Conservation (phyloP, 192 early-diverging fungal genomes). For the Chytriomyces confervae region DNA sequence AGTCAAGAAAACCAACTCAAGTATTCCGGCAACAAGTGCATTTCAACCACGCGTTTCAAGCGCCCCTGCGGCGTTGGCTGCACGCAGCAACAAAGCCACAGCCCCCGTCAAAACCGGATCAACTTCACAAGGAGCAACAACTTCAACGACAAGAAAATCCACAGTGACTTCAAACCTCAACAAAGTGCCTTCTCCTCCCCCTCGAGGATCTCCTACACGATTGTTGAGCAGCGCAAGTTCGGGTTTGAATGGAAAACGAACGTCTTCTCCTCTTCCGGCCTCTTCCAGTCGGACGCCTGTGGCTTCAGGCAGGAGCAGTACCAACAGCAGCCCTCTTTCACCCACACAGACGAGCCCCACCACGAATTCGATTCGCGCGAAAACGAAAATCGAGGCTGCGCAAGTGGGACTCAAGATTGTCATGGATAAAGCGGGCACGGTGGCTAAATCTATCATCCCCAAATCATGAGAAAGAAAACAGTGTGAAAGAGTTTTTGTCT, state of each 20-base stretch:
- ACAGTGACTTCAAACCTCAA: no score
- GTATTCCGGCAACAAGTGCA: neutral
- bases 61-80: neutral
- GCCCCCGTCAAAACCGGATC: neutral
- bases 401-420: neutral
- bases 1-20: neutral
- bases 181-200: no score
- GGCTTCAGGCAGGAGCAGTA: neutral
- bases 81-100: neutral
- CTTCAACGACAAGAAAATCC: no score
- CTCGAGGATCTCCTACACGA: no score
- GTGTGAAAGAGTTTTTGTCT: no score
- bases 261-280: neutral
- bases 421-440: neutral
- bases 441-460: neutral
- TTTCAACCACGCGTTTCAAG: neutral
- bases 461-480: no score
- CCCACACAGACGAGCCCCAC: neutral
- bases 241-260: neutral
- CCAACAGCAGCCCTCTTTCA: neutral
- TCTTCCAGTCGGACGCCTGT: neutral
- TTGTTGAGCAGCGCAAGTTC: neutral
- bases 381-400: neutral
- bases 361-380: neutral
- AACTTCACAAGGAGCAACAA: no score